A percentile compares a stretch with the other conserved stretches of the same genome.
Conservation (phyloP, 2,329 filamentous ascomycete species). For the Clonostachys solani region DNA sequence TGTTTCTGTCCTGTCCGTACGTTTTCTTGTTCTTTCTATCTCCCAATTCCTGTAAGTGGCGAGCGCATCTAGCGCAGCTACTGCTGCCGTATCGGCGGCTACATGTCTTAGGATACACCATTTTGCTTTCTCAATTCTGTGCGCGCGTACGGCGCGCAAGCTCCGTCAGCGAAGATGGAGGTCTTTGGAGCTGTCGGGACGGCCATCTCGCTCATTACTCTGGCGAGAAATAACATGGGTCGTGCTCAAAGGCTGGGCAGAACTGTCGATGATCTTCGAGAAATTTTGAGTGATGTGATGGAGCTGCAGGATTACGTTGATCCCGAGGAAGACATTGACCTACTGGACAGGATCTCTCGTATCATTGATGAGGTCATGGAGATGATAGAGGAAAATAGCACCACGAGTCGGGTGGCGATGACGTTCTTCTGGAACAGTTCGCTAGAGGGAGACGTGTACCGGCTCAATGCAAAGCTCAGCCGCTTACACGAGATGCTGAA, state of each 20-base stretch:
- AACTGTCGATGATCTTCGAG: neutral
- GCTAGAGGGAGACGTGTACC: neutral
- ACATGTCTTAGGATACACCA: too few species aligned
- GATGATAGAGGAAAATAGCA: neutral
- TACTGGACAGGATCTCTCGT: neutral
- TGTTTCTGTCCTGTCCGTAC: too few species aligned
- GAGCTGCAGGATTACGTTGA: slow-evolving; percentile 1
- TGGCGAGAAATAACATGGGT: neutral
- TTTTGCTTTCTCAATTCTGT: too few species aligned
- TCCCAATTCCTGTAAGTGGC: too few species aligned
- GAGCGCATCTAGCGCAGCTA: too few species aligned
- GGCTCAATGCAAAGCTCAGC: neutral
- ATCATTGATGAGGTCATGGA: neutral
- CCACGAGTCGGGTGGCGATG: neutral
- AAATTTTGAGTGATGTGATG: neutral
- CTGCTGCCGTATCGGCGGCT: too few species aligned
- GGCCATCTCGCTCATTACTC: neutral
- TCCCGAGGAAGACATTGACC: neutral
- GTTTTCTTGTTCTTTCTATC: too few species aligned
- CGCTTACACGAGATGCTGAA: neutral
- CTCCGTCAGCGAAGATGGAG: neutral
- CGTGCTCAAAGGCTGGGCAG: neutral
- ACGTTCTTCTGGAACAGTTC: neutral
- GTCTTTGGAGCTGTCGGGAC: neutral
- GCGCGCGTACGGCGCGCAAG: too few species aligned